Conservation (phyloP, 2,329 filamentous ascomycete genomes). For the Nigrograna mackinnonii region DNA sequence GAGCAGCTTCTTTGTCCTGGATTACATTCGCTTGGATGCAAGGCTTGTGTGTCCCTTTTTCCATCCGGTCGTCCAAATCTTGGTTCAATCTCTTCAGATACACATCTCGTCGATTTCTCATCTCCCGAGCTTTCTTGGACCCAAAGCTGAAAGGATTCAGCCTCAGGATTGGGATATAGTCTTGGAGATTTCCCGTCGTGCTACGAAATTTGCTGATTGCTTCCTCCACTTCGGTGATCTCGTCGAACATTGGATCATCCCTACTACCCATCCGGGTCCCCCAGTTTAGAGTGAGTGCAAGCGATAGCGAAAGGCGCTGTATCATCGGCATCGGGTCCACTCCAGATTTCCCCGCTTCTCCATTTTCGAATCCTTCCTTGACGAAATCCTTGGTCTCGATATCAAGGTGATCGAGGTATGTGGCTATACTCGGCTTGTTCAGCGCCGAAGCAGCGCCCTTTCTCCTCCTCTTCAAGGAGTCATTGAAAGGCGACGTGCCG, state of each 20-base stretch:
- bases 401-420: conserved; percentile 65
- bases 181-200: conserved; percentile 64
- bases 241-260: conserved; percentile 63
- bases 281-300: conserved; percentile 69
- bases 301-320: conserved; percentile 64
- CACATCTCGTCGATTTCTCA: conserved; percentile 62
- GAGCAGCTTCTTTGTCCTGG: conserved; percentile 63
- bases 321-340: conserved; percentile 72
- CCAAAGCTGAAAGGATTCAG: conserved; percentile 66
- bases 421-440: conserved; percentile 66
- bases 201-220: conserved; percentile 63
- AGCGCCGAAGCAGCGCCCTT: conserved; percentile 69
- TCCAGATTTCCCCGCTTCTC: conserved; percentile 55
- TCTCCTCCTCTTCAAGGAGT: conserved; percentile 65
- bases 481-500: conserved; percentile 68
- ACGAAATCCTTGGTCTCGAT: conserved; percentile 66
- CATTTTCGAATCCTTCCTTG: conserved; percentile 62
- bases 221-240: conserved; percentile 67
- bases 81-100: conserved; percentile 62
- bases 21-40: conserved; percentile 72
- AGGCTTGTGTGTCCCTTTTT: conserved; percentile 62
- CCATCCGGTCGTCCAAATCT: conserved; percentile 64
- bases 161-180: conserved; percentile 63
- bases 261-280: conserved; percentile 63
- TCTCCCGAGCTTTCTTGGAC: conserved; percentile 61